Conservation (phyloP, 805 yeast species). For the Lachancea sp. region DNA sequence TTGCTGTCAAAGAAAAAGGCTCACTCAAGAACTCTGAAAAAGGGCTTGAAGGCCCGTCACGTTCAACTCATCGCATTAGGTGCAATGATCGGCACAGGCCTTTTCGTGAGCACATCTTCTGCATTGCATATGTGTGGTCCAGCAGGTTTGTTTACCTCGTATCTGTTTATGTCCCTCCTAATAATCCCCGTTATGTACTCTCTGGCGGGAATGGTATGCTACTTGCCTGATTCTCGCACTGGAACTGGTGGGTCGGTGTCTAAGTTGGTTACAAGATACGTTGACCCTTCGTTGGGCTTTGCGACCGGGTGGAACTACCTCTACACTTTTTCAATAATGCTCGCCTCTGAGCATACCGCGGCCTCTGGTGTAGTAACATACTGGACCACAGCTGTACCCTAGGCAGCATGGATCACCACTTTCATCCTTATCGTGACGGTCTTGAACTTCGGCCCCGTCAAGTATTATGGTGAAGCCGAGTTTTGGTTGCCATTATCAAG, state of each 20-base stretch:
- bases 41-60: constrained; percentile 50
- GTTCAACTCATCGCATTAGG: constrained; percentile 68
- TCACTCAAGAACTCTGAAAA: constrained; percentile 3
- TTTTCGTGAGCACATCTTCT: constrained; percentile 53
- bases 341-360: constrained; percentile 53
- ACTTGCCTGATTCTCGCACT: constrained; percentile 48
- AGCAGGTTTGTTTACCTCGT: constrained; percentile 53
- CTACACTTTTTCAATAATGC: constrained; percentile 66
- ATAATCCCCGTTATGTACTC: constrained; percentile 57
- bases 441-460: constrained; percentile 47
- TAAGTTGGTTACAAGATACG: constrained; percentile 64
- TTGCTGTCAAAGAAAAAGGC: neutral
- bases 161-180: constrained; percentile 53
- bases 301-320: constrained; percentile 65
- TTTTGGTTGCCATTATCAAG: constrained; percentile 65
- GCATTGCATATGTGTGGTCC: constrained; percentile 55
- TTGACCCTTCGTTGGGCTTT: constrained; percentile 59
- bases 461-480: constrained; percentile 48
- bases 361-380: constrained; percentile 47
- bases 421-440: constrained; percentile 63
- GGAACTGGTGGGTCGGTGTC: constrained; percentile 57
- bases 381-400: constrained; percentile 45
- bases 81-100: constrained; percentile 69
- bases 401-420: constrained; percentile 42
- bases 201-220: constrained; percentile 69